Evolutionary conservation across 2,329 filamentous ascomycete species (phyloP).

Genomic region (Drechslerella dactyloides): DNA sequence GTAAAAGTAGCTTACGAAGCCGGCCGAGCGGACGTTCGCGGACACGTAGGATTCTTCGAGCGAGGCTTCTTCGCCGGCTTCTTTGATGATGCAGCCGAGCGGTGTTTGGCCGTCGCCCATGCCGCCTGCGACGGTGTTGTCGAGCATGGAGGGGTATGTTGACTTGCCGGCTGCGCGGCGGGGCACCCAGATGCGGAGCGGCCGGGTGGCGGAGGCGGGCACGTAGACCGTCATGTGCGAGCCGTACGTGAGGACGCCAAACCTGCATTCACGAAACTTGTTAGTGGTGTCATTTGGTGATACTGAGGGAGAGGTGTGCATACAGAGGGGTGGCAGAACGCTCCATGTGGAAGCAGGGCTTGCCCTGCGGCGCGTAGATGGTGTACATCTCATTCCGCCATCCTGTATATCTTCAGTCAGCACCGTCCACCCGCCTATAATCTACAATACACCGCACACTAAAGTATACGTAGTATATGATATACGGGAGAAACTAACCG

Average conservation of each 20-base stretch:
- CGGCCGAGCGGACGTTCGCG: slow-evolving; percentile 65
- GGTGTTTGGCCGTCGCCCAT: slow-evolving; percentile 80
- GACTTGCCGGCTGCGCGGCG: slow-evolving; percentile 76
- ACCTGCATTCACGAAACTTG: slow-evolving; percentile 4
- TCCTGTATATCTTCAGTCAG: slow-evolving; percentile 64
- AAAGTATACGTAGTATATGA: neutral
- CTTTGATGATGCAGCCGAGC: slow-evolving; percentile 81
- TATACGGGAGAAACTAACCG: slow-evolving; percentile 17
- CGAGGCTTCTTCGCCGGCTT: slow-evolving; percentile 87
- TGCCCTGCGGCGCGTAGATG: slow-evolving; percentile 70
- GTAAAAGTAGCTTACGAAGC: slow-evolving; percentile 83
- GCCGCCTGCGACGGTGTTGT: slow-evolving; percentile 90
- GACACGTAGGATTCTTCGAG: slow-evolving; percentile 74
- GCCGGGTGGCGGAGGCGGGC: slow-evolving; percentile 58
- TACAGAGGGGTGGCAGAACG: slow-evolving; percentile 76
- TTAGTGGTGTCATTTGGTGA: neutral
- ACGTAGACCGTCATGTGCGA: slow-evolving; percentile 77
- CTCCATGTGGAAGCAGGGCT: slow-evolving; percentile 76
- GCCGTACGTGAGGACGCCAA: slow-evolving; percentile 50
- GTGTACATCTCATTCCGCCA: slow-evolving; percentile 85
- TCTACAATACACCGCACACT: neutral
- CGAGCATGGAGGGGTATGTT: slow-evolving; percentile 88
- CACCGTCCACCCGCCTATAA: neutral
- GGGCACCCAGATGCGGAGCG: slow-evolving; percentile 82
- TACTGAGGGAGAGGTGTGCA: slow-evolving; percentile 66